phyloP scores from a whole-genome alignment of 768 basidiomycete genomes.

The Sarcomyxa edulis region DNA sequence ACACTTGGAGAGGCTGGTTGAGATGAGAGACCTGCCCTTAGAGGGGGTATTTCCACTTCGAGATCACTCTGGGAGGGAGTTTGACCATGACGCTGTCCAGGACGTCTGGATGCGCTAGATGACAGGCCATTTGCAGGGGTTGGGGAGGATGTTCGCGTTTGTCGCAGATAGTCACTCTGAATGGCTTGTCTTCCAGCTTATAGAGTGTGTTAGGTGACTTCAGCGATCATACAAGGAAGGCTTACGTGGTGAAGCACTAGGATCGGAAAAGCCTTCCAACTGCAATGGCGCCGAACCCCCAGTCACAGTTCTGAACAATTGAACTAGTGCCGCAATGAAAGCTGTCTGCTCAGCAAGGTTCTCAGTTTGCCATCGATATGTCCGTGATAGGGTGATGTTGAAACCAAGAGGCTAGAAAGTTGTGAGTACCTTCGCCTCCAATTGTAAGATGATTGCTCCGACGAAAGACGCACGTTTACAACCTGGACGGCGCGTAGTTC shows the following conservation, averaged over 20 bases:
- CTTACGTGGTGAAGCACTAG: slow-evolving; percentile 29
- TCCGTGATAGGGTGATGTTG: slow-evolving; percentile 81
- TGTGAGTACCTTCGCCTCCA: too few relatives aligned
- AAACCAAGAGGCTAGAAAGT: slow-evolving; percentile 61
- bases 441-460: too few relatives aligned
- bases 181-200: slow-evolving; percentile 10
- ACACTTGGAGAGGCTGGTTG: slow-evolving; percentile 36
- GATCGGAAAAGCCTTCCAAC: slow-evolving; percentile 51
- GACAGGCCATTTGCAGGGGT: slow-evolving; percentile 2
- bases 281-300: slow-evolving; percentile 42
- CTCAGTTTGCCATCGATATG: slow-evolving; percentile 90
- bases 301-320: slow-evolving; percentile 49
- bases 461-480: slow-evolving; percentile 46
- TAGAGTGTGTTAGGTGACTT: slow-evolving; percentile 4
- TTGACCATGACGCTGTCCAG: slow-evolving; percentile 13
- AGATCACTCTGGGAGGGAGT: slow-evolving; percentile 22
- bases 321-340: slow-evolving; percentile 66
- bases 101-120: slow-evolving; percentile 9
- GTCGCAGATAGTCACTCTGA: slow-evolving; percentile 15
- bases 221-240: slow-evolving; percentile 5
- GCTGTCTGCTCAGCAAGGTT: slow-evolving; percentile 60
- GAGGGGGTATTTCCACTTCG: slow-evolving; percentile 16
- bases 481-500: slow-evolving; percentile 83
- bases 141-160: too few relatives aligned
- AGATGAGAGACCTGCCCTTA: slow-evolving; percentile 21